These are phyloP conservation scores for Mucuna pruriens DNA, from an alignment of 306 rosid genomes.

Conservation along the genomic window DNA sequence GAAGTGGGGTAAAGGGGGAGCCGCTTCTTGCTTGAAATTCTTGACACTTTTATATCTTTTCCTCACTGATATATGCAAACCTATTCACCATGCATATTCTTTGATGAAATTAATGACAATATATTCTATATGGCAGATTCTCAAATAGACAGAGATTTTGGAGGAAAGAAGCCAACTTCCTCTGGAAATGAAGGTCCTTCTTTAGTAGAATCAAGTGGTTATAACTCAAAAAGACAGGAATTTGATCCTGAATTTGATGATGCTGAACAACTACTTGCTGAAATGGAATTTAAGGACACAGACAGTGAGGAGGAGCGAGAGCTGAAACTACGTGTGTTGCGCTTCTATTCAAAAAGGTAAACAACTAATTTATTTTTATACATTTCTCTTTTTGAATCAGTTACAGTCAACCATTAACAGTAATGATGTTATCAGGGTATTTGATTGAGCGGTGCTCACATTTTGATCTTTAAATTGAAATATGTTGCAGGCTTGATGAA, in stretches of 20 bases:
- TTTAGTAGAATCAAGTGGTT: constrained; percentile 86
- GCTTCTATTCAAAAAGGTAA: constrained; percentile 81
- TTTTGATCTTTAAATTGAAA: constrained; percentile 26
- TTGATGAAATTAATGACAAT: no score
- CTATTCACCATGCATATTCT: background rate
- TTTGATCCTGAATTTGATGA: constrained; percentile 97
- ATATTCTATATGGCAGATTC: no score
- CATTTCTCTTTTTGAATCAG: constrained; percentile 4
- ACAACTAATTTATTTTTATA: constrained; percentile 23
- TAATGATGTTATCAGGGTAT: constrained; percentile 19
- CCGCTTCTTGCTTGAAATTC: constrained; percentile 2
- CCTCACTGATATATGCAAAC: background rate
- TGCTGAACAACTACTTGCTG: constrained; percentile 89
- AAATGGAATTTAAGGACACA: constrained; percentile 94
- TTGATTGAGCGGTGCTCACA: constrained; percentile 7
- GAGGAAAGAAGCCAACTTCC: constrained; percentile 67
- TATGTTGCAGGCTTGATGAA: constrained; percentile 85
- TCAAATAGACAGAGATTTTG: constrained; percentile 68
- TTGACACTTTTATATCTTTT: background rate
- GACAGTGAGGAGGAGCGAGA: constrained; percentile 90
- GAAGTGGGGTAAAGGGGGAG: background rate
- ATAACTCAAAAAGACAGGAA: constrained; percentile 83
- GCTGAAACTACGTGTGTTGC: constrained; percentile 78
- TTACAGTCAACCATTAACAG: background rate
- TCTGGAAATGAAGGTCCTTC: constrained; percentile 78